Base-by-base conservation (phyloP, 2,329 filamentous ascomycete species). In the Xylariaceae sp. region DNA sequence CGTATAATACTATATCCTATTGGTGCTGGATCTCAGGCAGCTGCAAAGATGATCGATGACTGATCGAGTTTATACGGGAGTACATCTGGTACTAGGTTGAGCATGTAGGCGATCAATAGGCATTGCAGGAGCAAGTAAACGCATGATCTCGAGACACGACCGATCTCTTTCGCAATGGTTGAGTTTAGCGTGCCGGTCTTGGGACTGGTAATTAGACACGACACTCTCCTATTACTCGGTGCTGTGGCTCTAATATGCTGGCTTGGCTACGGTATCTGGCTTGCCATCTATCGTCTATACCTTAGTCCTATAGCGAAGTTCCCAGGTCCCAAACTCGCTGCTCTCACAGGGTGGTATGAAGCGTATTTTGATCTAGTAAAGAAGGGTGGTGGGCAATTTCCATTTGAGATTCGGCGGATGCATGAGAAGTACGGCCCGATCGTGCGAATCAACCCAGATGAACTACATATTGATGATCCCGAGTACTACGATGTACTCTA, bases 271-370 rank as follows among this genome's bases (percentile, higher is more conserved):
- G n/a, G n/a, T 6, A n/a, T 53, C 13, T 48, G 42, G 26, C 30
- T 53, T 10, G 37, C 16, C 4, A 1, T 54, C 29, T 55, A 55
- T 33, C 40, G 53, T 7, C 18, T 55, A 3, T 43, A 37, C n/a
- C 21, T 53, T 6, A 44, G 44, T 16, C 55, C 55, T 2, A 23
- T 58, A n/a, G 46, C 55, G 2, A 21, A 35, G 16, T 58, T 58
- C n/a, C 55, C 55, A 3, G 55, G 51, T 2, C 51, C 51, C 11
- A 45, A 24, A 26, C 23, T 55, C 6, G 55, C 55, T 10, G 46
- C 52, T 7, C 24, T 54, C 2, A 55, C 55, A 5, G 21, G 36
- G 21, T 58, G 55, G 55, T 52, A 55, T 23, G 55, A 58, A 42
- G 51, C 51, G 8, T 55, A 55, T 20, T 55, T 40, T 18, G 55